Evolutionary conservation across 2,329 filamentous ascomycete species (phyloP).

Genomic region (Fusarium anguioides): DNA sequence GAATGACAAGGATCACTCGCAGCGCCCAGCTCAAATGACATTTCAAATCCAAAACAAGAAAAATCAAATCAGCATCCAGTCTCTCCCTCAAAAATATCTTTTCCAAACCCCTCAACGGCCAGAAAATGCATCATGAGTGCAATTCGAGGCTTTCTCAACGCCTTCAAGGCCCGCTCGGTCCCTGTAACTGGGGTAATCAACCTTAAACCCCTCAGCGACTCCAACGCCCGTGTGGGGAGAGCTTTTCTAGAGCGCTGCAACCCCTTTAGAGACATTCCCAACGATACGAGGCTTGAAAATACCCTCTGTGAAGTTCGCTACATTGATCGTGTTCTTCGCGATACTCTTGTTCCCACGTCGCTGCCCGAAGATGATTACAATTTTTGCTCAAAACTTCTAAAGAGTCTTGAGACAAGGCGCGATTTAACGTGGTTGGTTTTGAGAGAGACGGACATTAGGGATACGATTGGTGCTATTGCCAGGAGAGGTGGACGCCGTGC

Average conservation of each 20-base stretch:
- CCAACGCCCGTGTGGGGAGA: conserved; percentile 6
- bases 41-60: conserved; percentile 30
- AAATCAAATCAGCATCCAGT: not conserved
- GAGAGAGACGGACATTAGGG: conserved; percentile 13
- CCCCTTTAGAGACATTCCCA: conserved; percentile 22
- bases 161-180: conserved; percentile 11
- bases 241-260: conserved; percentile 31
- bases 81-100: not conserved
- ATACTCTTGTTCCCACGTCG: conserved; percentile 23
- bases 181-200: conserved; percentile 3
- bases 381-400: conserved; percentile 19
- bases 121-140: conserved; percentile 36
- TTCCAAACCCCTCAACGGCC: not conserved
- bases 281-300: conserved; percentile 22
- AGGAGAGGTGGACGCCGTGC: conserved; percentile 4
- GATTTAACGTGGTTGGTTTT: conserved; percentile 25
- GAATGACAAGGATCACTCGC: conserved; percentile 20
- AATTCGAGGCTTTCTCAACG: conserved; percentile 28
- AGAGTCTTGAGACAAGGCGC: conserved; percentile 25
- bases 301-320: conserved; percentile 29
- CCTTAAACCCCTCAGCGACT: conserved; percentile 17
- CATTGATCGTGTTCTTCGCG: conserved; percentile 18
- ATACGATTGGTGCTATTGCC: conserved; percentile 25
- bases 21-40: conserved; percentile 7
- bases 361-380: conserved; percentile 25